Evolutionary conservation across 2,329 filamentous ascomycete species (phyloP), one percentile per base, ranked within the genome.

Genomic region (Hysterium pulicare): DNA sequence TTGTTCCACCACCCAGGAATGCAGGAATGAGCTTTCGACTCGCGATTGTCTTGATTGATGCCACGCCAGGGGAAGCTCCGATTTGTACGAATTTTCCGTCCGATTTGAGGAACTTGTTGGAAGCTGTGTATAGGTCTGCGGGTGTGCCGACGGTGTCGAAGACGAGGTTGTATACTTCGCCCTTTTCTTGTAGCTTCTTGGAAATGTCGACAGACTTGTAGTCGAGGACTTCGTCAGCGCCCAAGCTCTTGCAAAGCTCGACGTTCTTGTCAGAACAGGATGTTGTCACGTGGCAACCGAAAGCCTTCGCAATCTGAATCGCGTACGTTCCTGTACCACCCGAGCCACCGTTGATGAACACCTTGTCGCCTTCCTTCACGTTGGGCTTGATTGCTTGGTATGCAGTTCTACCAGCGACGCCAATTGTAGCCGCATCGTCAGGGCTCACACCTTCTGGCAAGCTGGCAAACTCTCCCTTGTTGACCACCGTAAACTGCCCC

Each of bases 281-380:
- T 2, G 72, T 71, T 2, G 75, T 78, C 23, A 86, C 82, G 47
- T 76, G 67, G 50, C 77, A 82, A 0, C 81, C 81, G 3, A 79
- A 54, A 0, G 69, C 67, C 57, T 83, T 84, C 7, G 81, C 82
- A 33, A 85, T 74, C 55, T 86, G 82, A 40, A 86, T 78, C 0
- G 71, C 76, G 44, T 74, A 83, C 0, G 74, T 72, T 0, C 83
- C 83, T 1, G 72, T 75, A 0, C 82, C 82, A 8, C 83, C 83
- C 5, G 74, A 79, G 0, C 81, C 81, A 10, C 81, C 82, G 49
- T 85, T 84, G 59, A 85, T 75, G 53, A 85, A 79, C 6, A 86
- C 70, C 51, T 72, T 75, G 39, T 77, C 71, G 5, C 68, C 69
- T 5, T 50, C 43, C 44, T 67, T 68, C n/a, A 64, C 61, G 30